Evolutionary conservation across 768 basidiomycete genomes (phyloP).

Genomic region (Termitomyces sp.): DNA sequence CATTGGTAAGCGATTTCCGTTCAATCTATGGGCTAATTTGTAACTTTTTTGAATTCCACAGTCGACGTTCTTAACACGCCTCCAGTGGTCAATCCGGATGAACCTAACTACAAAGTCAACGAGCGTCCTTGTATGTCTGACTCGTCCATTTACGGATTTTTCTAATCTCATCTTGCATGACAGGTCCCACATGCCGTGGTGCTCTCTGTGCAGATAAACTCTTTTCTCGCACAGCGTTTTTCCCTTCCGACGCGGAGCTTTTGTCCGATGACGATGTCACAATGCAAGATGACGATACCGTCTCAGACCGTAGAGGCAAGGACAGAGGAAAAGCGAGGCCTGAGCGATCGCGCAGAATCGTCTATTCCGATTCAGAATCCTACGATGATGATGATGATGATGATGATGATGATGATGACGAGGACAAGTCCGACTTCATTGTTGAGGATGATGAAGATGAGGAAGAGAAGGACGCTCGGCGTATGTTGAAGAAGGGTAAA

Average conservation of each 20-base stretch:
- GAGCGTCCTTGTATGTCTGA: constrained; percentile 50
- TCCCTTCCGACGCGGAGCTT: constrained; percentile 53
- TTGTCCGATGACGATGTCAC: constrained; percentile 27
- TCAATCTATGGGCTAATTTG: neutral
- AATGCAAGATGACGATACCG: constrained; percentile 25
- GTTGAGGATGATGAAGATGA: constrained; percentile 53
- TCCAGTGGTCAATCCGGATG: constrained; percentile 32
- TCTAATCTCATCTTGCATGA: neutral
- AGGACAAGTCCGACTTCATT: constrained; percentile 52
- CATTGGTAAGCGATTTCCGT: constrained; percentile 35
- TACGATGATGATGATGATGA: constrained; percentile 32
- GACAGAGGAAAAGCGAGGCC: constrained; percentile 23
- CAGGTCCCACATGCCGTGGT: constrained; percentile 63
- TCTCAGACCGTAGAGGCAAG: constrained; percentile 13
- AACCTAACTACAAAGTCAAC: constrained; percentile 34
- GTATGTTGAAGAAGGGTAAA: constrained; percentile 37
- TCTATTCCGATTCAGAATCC: constrained; percentile 16
- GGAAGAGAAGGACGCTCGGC: constrained; percentile 47
- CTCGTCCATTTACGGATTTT: neutral
- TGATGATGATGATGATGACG: constrained; percentile 37
- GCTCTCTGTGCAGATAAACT: constrained; percentile 45
- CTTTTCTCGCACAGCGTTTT: constrained; percentile 60
- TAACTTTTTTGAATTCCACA: constrained; percentile 12
- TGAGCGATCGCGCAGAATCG: constrained; percentile 1
- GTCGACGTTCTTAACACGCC: constrained; percentile 46